Base-by-base conservation (phyloP, 1,284 basidiomycete genomes). In the Pyrrhoderma noxium region DNA sequence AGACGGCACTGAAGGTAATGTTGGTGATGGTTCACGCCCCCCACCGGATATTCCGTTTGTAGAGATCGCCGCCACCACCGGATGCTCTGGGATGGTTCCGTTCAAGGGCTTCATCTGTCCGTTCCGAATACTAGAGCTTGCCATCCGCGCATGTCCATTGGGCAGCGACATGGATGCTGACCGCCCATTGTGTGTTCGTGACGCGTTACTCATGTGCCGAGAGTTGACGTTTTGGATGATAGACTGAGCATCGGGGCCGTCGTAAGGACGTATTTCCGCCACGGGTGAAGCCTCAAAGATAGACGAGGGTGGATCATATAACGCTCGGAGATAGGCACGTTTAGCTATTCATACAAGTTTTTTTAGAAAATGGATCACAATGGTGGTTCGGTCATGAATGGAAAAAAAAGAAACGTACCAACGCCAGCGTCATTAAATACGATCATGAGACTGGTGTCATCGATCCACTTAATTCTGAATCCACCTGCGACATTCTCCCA, bases 381-480 rank as follows among this genome's bases (percentile, higher is more conserved):
- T n/a, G n/a, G n/a, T n/a, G n/a, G n/a, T n/a, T n/a, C n/a, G n/a
- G n/a, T n/a, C 38, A 40, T 14, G 8, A 8, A 40, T 7, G 7
- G 38, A 51, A 52, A 47, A 25, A 34, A 49, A 41, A 11, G 39
- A 22, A 18, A 77, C 88, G 74, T 64, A 93, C 90, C 87, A 53
- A 85, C 77, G 52, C 79, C 73, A 56, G 88, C 80, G 67, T 93
- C 89, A 60, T 82, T 80, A 66, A 99, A 99, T 57, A 99, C 93
- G 63, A 98, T 87, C 63, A 96, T 74, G 40, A 95, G 89, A 63
- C 89, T 94, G 43, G 90, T 93, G 68, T 99, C 95, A 68, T 99
- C 93, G 60, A 85, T 81, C 95, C 95, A 99, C 68, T 99, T 99
- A 69, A 99, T 96, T 75, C 93, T 92, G 75, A 96, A 97, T 16